A percentile compares a stretch with the other conserved stretches of the same genome.
Conservation (phyloP, 768 basidiomycete genomes). For the Galerina marginata region DNA sequence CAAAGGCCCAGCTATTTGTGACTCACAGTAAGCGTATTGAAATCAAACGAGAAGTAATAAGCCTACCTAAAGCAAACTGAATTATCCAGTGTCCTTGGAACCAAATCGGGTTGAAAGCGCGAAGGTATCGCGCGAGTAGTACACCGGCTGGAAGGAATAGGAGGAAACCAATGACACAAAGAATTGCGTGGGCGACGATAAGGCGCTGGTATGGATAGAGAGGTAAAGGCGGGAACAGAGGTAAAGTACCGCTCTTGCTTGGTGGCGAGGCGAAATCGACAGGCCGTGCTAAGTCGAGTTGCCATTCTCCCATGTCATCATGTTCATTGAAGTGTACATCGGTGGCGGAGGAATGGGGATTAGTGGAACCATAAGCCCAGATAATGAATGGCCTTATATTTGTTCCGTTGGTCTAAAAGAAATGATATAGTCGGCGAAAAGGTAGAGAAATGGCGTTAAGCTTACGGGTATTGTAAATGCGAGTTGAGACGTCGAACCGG, state of each 20-base stretch:
- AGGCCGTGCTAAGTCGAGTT: background rate
- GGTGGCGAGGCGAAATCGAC: background rate
- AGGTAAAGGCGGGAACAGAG: background rate
- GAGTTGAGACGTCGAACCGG: background rate
- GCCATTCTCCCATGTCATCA: conserved; percentile 2
- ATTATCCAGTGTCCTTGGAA: conserved; percentile 5
- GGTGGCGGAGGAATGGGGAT: background rate
- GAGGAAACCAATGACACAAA: background rate
- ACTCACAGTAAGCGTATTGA: background rate
- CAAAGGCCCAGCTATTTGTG: background rate
- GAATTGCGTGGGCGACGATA: background rate
- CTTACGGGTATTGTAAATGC: background rate
- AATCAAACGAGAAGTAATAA: too few relatives aligned
- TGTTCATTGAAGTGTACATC: background rate
- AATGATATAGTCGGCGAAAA: too few relatives aligned
- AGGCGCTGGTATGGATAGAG: conserved; percentile 2
- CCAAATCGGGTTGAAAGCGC: conserved; percentile 2
- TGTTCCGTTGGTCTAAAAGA: too few relatives aligned
- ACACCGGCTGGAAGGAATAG: conserved; percentile 1
- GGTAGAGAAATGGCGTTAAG: too few relatives aligned
- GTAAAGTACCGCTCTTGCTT: background rate
- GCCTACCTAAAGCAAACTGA: background rate
- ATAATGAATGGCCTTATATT: background rate
- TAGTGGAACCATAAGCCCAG: conserved; percentile 1
- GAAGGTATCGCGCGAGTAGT: background rate